phyloP scores from a whole-genome alignment of 495 filamentous ascomycete species.

The Trichocladium uniseriatum region DNA sequence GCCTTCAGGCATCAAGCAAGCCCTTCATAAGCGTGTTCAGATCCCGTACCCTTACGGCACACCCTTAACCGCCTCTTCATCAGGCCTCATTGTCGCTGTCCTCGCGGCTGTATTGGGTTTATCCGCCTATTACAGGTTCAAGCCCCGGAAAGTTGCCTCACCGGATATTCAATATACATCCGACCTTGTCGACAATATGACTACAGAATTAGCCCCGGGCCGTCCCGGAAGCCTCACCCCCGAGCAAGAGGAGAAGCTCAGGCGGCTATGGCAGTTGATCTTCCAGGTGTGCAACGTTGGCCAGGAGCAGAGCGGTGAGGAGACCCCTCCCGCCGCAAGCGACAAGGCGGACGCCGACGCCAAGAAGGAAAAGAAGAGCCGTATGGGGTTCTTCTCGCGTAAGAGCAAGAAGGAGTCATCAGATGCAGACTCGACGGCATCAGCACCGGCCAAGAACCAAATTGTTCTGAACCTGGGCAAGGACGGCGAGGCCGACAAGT shows the following conservation, averaged over 20 bases:
- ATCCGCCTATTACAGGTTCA: conserved; percentile 6
- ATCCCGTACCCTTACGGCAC: neutral
- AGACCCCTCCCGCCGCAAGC: conserved; percentile 10
- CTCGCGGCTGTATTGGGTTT: conserved; percentile 4
- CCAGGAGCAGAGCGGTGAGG: conserved; percentile 22
- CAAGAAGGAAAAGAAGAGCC: conserved; percentile 65
- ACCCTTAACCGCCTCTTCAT: neutral
- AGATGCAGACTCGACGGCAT: conserved; percentile 25
- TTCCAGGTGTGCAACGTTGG: conserved; percentile 72
- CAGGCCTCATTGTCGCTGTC: neutral
- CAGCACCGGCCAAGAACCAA: neutral
- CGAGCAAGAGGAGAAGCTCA: conserved; percentile 81
- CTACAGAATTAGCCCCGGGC: conserved; percentile 51
- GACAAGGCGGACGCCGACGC: conserved; percentile 20
- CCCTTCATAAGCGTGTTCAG: too few species aligned
- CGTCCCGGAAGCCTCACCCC: conserved; percentile 78
- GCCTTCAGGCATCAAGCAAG: too few species aligned
- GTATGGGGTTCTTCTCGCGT: conserved; percentile 54
- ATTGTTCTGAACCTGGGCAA: conserved; percentile 27
- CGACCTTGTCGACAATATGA: conserved; percentile 22
- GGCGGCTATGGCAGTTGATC: conserved; percentile 72
- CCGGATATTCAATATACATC: neutral
- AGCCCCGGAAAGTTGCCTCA: neutral
- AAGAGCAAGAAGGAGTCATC: conserved; percentile 49
- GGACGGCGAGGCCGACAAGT: conserved; percentile 73